Evolutionary conservation across 768 basidiomycete genomes (phyloP), one percentile per base, ranked within the genome.

Genomic region (Boletus vinaceobasis): DNA sequence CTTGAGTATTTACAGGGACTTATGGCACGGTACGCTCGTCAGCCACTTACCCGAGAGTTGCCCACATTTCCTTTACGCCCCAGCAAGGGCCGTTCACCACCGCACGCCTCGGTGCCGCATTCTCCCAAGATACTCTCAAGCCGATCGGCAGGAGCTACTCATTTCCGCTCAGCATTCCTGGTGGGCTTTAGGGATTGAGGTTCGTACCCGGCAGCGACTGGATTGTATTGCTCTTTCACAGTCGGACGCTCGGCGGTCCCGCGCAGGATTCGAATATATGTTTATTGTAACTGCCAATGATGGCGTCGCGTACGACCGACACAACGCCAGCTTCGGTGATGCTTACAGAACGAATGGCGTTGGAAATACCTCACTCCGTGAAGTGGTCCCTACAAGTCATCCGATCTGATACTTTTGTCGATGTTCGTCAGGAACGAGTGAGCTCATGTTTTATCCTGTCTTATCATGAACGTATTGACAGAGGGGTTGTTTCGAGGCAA

Each of bases 211-310:
- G 68, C 8, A 60, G 60, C 37, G 59, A 66, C 47, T 69, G 68
- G 68, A 60, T 69, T 1, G 67, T 69, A 15, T 46, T 71, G 27
- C 59, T 71, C 17, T 71, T 71, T 40, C 68, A 69, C 48, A 69
- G 68, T 32, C 62, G 69, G 7, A 63, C 55, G 19, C 62, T 66
- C 26, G 69, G 69, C 26, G 69, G 69, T 31, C 69, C 69, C 17
- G 51, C 56, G 0, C 65, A 65, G 7, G 67, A 69, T 48, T 69
- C 68, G 2, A 69, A 71, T 13, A 50, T 69, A 10, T 71, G 68
- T 37, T 47, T 69, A 35, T 60, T 69, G 31, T 65, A 51, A 50
- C 67, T 62, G 4, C 56, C 63, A 19, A 50, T 43, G 13, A 29
- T 38, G 7, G 44, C 45, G 14, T 31, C 58, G 9, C 33, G 38